A percentile compares a stretch with the other conserved stretches of the same genome.
Evolutionary conservation across 2,329 filamentous ascomycete genomes (phyloP).

Genomic region (Calonectria crousiana): DNA sequence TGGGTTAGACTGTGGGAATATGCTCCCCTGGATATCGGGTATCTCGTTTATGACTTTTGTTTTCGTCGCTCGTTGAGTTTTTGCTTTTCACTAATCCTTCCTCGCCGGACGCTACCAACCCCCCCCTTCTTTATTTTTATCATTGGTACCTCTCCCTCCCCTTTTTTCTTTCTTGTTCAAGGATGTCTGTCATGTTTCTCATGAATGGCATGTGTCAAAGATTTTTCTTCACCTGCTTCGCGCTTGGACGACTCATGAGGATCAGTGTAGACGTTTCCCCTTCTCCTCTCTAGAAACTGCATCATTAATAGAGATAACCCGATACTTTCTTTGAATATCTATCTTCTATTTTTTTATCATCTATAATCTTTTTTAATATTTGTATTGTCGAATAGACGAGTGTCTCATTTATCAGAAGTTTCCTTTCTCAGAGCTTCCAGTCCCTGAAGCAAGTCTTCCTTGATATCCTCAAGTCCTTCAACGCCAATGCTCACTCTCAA

Average conservation of each 20-base stretch:
- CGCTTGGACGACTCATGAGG: background rate
- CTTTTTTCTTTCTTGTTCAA: background rate
- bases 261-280: background rate
- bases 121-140: background rate
- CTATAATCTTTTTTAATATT: constrained; percentile 4
- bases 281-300: background rate
- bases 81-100: background rate
- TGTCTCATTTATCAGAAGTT: background rate
- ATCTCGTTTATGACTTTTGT: background rate
- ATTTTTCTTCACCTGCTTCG: background rate
- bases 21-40: background rate
- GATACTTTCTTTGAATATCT: background rate
- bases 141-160: background rate
- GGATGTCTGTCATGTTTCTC: background rate
- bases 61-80: constrained; percentile 4
- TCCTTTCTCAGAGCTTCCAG: constrained; percentile 65
- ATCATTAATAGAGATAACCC: background rate
- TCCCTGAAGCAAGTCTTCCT: constrained; percentile 77
- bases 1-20: background rate
- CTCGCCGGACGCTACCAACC: background rate
- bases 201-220: background rate
- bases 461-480: constrained; percentile 88
- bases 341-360: constrained; percentile 13
- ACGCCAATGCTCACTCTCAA: constrained; percentile 88
- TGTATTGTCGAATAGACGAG: background rate